Conservation (phyloP, 1,284 basidiomycete genomes). For the Ustilago curta region DNA sequence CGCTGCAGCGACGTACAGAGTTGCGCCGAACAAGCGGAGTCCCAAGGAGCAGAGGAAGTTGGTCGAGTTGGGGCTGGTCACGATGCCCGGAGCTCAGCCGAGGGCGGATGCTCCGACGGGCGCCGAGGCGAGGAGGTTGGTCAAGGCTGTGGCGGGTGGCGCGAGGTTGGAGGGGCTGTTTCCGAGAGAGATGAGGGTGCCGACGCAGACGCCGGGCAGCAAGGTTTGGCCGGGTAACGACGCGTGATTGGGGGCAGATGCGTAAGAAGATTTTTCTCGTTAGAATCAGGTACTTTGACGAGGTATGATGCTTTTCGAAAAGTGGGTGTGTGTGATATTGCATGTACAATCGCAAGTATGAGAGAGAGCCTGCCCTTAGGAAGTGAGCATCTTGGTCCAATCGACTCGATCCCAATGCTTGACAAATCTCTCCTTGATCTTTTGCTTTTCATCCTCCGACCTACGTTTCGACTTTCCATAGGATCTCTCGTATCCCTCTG, state of each 20-base stretch:
- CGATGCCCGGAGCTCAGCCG: constrained; percentile 17
- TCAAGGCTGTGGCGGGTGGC: constrained; percentile 53
- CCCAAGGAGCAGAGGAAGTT: constrained; percentile 61
- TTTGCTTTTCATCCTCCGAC: constrained; percentile 77
- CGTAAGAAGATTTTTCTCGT: no score
- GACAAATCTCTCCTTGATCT: constrained; percentile 74
- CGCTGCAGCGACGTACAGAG: constrained; percentile 57
- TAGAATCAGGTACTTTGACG: not conserved
- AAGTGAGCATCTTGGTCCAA: constrained; percentile 69
- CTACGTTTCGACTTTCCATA: constrained; percentile 73
- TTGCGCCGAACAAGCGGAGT: constrained; percentile 58
- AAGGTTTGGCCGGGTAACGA: constrained; percentile 53
- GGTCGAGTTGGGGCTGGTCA: constrained; percentile 54
- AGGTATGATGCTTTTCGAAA: not conserved
- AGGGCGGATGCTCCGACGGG: constrained; percentile 44
- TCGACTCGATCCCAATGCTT: constrained; percentile 70
- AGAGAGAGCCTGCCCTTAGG: not conserved
- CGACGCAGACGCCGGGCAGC: constrained; percentile 59
- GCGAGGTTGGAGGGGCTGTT: constrained; percentile 63
- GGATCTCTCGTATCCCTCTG: constrained; percentile 70
- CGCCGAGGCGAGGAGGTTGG: constrained; percentile 47
- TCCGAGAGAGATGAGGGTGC: constrained; percentile 65
- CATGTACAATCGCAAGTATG: not conserved
- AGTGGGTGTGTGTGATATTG: not conserved
- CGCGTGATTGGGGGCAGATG: not conserved